Base-by-base conservation (phyloP, 139 green algal species). In the Nannochloris sp. region DNA sequence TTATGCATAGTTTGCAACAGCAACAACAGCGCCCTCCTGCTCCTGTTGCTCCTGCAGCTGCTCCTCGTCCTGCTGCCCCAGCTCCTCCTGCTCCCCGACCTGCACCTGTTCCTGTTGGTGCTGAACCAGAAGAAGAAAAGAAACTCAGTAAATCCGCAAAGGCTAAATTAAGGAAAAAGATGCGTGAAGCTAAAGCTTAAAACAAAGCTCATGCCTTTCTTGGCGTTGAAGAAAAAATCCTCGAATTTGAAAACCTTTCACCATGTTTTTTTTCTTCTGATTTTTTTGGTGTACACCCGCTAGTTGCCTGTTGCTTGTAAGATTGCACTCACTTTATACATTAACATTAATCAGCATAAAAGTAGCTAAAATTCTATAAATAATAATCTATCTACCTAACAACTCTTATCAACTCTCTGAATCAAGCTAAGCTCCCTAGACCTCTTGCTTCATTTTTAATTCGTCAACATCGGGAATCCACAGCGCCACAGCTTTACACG, bases 401-500 rank as follows among this genome's bases (percentile, higher is more conserved):
- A 12, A 9, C 48, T 59, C 12, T 36, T 12, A 23, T 34, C 31
- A 59, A 59, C 48, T 59, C 48, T 12, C 12, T 34, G 9, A 59
- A 59, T 59, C 9, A n/a, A n/a, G n/a, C n/a, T n/a, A n/a, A n/a
- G n/a, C n/a, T n/a, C n/a, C n/a, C 54, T 54, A 37, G 24, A 31
- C 37, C 68, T 70, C 53, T 56, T 57, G 60, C 35, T 60, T 34
- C 60, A 54, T 31, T 8, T 45, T 24, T 23, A 59, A 6, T 60
- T 73, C 24, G 38, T 54, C 38, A 5, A 54, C 12, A 42, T 82
- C 61, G 1, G 90, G 90, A 4, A 96, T 72, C 87, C 88, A 97
- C 39, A 97, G 53, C 8, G 67, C 78, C 10, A 95, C 70, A 19
- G 81, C 81, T 15, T 68, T 64, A 64, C 86, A 95, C 7, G 84